Evolutionary conservation across 2,329 filamentous ascomycete species (phyloP).

Genomic region (Metarhizium sp.): DNA sequence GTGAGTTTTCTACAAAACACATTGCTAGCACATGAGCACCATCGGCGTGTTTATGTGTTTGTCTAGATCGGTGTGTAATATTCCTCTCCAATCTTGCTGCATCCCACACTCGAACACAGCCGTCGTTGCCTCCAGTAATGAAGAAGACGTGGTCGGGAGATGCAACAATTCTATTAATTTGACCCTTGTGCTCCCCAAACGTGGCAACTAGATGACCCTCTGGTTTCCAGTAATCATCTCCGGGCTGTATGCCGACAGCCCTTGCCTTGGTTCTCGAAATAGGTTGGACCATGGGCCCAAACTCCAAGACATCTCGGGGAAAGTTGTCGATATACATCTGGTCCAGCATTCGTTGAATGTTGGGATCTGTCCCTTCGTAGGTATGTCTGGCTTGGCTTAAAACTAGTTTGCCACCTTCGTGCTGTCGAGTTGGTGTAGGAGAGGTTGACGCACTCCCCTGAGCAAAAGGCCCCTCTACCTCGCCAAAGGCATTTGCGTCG

Average conservation of each 20-base stretch:
- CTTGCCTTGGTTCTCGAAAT: slow-evolving; percentile 47
- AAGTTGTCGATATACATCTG: slow-evolving; percentile 72
- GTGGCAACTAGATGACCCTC: slow-evolving; percentile 76
- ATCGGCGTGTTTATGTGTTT: slow-evolving; percentile 68
- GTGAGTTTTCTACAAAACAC: slow-evolving; percentile 87
- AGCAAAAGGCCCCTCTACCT: slow-evolving; percentile 48
- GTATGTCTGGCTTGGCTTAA: slow-evolving; percentile 58
- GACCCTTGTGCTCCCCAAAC: slow-evolving; percentile 76
- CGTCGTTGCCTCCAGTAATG: slow-evolving; percentile 85
- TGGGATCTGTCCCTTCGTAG: slow-evolving; percentile 71
- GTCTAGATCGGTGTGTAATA: slow-evolving; percentile 75
- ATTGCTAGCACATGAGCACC: slow-evolving; percentile 69
- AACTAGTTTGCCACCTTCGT: slow-evolving; percentile 21
- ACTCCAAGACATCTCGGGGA: slow-evolving; percentile 54
- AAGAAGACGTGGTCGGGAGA: slow-evolving; percentile 93
- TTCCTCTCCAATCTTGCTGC: slow-evolving; percentile 83
- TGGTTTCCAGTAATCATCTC: slow-evolving; percentile 62
- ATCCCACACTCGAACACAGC: slow-evolving; percentile 89
- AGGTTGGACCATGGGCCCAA: slow-evolving; percentile 73
- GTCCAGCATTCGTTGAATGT: slow-evolving; percentile 64
- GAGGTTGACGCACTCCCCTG: slow-evolving; percentile 17
- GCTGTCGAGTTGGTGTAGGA: slow-evolving; percentile 13
- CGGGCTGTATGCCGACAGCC: slow-evolving; percentile 29
- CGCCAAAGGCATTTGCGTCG: slow-evolving; percentile 49
- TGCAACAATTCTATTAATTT: slow-evolving; percentile 71